phyloP scores from a whole-genome alignment of 2,329 filamentous ascomycete genomes.

The Fonsecaea multimorphosa region DNA sequence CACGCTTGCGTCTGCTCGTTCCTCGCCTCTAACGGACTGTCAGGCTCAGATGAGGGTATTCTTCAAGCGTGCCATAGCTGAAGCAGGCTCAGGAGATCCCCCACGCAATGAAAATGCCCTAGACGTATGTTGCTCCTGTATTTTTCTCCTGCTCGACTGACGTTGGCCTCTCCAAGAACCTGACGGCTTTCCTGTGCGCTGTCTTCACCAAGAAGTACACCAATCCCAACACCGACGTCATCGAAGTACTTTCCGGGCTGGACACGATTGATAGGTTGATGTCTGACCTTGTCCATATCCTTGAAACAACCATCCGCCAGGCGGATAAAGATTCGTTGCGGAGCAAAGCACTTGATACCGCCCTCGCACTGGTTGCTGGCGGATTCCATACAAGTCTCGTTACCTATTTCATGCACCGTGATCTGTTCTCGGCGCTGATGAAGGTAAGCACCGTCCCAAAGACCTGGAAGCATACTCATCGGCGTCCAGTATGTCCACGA shows the following conservation, averaged over 20 bases:
- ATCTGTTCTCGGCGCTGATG: constrained; percentile 92
- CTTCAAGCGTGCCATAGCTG: constrained; percentile 73
- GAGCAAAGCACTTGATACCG: constrained; percentile 78
- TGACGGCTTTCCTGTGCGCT: constrained; percentile 83
- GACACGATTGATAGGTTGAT: constrained; percentile 87
- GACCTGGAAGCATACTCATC: constrained; percentile 26
- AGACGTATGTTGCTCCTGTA: constrained; percentile 64
- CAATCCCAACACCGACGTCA: constrained; percentile 93
- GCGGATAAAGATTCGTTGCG: constrained; percentile 74
- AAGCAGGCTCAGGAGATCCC: constrained; percentile 67
- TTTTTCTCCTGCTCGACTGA: neutral
- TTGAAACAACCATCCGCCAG: constrained; percentile 83
- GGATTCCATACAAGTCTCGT: constrained; percentile 93
- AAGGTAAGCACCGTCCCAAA: constrained; percentile 66
- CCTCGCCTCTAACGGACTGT: constrained; percentile 35
- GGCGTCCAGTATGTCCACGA: constrained; percentile 55
- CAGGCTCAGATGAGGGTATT: constrained; percentile 75
- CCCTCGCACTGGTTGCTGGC: constrained; percentile 85
- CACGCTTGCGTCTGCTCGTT: constrained; percentile 11
- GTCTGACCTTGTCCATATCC: constrained; percentile 80
- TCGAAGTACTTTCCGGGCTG: constrained; percentile 84
- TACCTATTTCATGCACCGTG: constrained; percentile 92
- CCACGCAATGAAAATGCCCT: constrained; percentile 78
- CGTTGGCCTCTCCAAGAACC: constrained; percentile 69
- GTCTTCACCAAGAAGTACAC: constrained; percentile 89